Evolutionary conservation across 1,139 yeast species (phyloP).

Genomic region (Pichia sp.): DNA sequence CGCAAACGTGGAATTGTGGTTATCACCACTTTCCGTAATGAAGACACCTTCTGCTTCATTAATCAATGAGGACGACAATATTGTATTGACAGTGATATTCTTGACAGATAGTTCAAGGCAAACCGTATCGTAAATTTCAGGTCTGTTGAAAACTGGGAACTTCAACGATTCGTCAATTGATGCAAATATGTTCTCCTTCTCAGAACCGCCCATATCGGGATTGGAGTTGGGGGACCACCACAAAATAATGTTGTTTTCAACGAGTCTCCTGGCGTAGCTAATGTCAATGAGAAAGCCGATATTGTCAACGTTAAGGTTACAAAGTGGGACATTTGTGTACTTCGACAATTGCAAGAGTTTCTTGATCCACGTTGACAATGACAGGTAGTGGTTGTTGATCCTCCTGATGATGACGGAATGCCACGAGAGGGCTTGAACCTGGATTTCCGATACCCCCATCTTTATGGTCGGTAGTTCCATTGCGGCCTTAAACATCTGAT

Average conservation of each 20-base stretch:
- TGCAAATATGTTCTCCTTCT: conserved; percentile 41
- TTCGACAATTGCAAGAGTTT: conserved; percentile 60
- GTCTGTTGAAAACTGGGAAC: conserved; percentile 67
- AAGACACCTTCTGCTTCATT: conserved; percentile 79
- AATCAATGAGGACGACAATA: conserved; percentile 74
- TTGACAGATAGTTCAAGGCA: conserved; percentile 76
- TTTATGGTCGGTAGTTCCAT: conserved; percentile 59
- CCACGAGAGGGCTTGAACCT: conserved; percentile 84
- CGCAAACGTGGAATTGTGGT: conserved; percentile 51
- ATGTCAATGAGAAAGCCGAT: conserved; percentile 77
- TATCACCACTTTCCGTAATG: conserved; percentile 52
- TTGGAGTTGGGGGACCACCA: conserved; percentile 90
- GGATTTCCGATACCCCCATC: conserved; percentile 47
- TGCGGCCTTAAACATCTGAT: conserved; percentile 37
- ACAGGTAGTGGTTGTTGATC: conserved; percentile 62
- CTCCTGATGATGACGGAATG: conserved; percentile 64
- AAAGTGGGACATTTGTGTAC: conserved; percentile 76
- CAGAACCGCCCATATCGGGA: conserved; percentile 85
- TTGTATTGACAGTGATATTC: conserved; percentile 77
- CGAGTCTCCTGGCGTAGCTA: conserved; percentile 73
- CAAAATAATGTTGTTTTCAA: conserved; percentile 57
- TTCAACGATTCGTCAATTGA: conserved; percentile 52
- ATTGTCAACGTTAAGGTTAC: conserved; percentile 74
- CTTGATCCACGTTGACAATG: conserved; percentile 67
- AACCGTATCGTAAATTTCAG: conserved; percentile 74